Evolutionary conservation across 352 stramenopile species (phyloP), one percentile per base, ranked within the genome.

Genomic region (Globisporangium polare): DNA sequence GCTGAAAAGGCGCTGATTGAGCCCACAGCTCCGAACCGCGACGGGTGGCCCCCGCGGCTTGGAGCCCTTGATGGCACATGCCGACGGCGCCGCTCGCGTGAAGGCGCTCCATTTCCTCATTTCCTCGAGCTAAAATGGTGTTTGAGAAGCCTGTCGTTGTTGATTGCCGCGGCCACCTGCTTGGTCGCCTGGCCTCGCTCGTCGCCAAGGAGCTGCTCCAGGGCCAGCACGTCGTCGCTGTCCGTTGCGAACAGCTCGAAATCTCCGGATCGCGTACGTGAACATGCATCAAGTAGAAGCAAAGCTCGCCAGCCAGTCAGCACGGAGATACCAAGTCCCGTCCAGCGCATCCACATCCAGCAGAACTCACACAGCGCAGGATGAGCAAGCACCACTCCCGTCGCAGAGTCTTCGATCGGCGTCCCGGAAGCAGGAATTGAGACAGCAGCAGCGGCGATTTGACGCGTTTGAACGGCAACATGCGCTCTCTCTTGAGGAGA

Each of bases 151-250:
- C 90, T 67, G 90, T 99, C 71, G 77, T 99, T 64, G 96, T 99
- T 66, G 98, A 99, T 83, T 98, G 96, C 77, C 96, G 97, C 71
- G 97, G 97, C 77, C 98, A 99, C 88, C 80, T 99, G 67, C 77
- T 99, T 51, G 98, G 98, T 79, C 97, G 98, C 73, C 87, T 99
- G 39, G 95, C 95, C 54, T 99, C 94, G 80, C 85, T 99, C 64
- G 95, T 99, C 53, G 96, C 98, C 62, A 99, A 99, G 96, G 96
- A 99, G 83, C 89, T 99, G 50, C 89, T 99, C 66, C 89, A 96
- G 74, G 98, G 98, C 72, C 97, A 99, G 83, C 97, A 98, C 69
- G 90, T 99, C 65, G 95, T 99, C 31, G 92, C 98, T 72, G 97
- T 99, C 54, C 89, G 98, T 76, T 98, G 93, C 78, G 98, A 99